phyloP scores from a whole-genome alignment of 2,329 filamentous ascomycete species.

The Colletotrichum spinosum region DNA sequence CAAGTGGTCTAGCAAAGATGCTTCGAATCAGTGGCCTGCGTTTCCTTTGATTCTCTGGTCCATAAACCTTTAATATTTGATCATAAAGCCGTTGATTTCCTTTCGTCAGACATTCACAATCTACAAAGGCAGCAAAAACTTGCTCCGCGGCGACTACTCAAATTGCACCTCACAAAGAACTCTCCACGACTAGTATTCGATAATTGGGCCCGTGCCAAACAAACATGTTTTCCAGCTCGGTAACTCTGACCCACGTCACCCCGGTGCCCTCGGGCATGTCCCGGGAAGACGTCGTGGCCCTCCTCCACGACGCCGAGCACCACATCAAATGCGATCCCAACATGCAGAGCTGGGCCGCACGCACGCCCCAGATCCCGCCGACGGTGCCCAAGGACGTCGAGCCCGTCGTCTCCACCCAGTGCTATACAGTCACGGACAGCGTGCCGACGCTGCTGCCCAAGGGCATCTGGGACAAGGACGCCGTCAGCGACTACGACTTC shows the following conservation, averaged over 20 bases:
- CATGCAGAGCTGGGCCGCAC: constrained; percentile 52
- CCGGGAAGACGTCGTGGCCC: constrained; percentile 51
- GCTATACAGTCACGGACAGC: constrained; percentile 62
- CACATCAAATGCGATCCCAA: constrained; percentile 66
- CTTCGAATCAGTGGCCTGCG: background rate
- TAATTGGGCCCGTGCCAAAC: background rate
- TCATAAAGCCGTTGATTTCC: too few relatives aligned
- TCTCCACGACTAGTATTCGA: too few relatives aligned
- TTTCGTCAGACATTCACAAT: too few relatives aligned
- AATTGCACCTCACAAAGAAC: too few relatives aligned
- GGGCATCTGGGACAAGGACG: constrained; percentile 66
- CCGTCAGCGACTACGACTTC: constrained; percentile 66
- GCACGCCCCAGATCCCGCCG: constrained; percentile 42
- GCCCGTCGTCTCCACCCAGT: constrained; percentile 45
- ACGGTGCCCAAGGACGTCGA: constrained; percentile 45
- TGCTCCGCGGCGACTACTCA: too few relatives aligned
- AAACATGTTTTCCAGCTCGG: constrained; percentile 57
- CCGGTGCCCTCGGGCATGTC: constrained; percentile 53
- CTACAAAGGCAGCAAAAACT: too few relatives aligned
- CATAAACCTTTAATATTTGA: too few relatives aligned
- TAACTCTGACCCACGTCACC: constrained; percentile 55
- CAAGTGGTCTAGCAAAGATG: too few relatives aligned
- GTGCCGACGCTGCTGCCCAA: constrained; percentile 65
- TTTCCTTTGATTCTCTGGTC: constrained; percentile 8
- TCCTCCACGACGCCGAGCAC: constrained; percentile 64